Base-by-base conservation (phyloP, 768 basidiomycete species). In the Mycena belliarum region DNA sequence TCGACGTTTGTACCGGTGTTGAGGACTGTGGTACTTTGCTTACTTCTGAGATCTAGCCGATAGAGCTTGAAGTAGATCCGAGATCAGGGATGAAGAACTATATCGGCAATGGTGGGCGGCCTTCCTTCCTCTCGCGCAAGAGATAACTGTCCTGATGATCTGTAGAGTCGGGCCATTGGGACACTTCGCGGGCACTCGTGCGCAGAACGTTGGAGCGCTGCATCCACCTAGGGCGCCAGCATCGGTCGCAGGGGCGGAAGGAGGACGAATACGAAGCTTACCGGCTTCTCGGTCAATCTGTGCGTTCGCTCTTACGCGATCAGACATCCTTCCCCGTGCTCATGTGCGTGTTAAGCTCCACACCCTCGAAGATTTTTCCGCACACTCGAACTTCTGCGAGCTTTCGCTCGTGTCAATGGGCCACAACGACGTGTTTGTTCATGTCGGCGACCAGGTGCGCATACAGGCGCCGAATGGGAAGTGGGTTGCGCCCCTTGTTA, bases 61-160 rank as follows among this genome's bases (percentile, higher is more conserved):
- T 80, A 33, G 95, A 98, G 67, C 78, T 96, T 1, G 89, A 95
- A 65, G 79, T 98, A 8, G 95, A 98, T 69, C 84, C 82, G 0
- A 75, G 79, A 15, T 91, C 89, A 0, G 95, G 94, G 3, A 95
- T 98, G 94, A 95, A 95, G 78, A 98, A 95, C 64, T 93, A 92
- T 71, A 95, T 95, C 58, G 91, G 91, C 0, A 95, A 95, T 70
- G 84, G 85, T 83, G 57, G 12, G 65, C 10, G 28, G 18, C 37
- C n/a, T 29, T 24, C 29, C 25, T 46, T 28, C 7, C 6, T 20
- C 18, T 20, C 43, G 38, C 26, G 12, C 14, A 4, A 8, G 18
- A 14, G 25, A 25, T 35, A 25, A 38, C n/a, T 11, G 8, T 32
- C 6, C 26, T 44, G 14, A 12, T 44, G 12, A 21, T 1, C 35